phyloP scores from a whole-genome alignment of 2,329 filamentous ascomycete genomes.

The Fusarium sacchari region DNA sequence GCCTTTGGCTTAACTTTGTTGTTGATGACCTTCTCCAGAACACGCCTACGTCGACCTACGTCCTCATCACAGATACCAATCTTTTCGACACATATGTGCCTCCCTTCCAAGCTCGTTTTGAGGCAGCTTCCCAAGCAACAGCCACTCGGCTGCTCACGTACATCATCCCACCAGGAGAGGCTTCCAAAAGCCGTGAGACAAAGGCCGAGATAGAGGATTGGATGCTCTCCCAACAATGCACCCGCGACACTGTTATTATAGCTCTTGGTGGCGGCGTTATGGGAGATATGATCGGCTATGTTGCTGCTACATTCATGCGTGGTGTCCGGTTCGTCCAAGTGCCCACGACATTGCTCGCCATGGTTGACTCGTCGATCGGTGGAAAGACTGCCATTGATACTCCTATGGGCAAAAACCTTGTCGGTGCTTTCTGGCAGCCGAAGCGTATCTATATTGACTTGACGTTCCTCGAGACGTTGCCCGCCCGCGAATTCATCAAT shows the following conservation, averaged over 20 bases:
- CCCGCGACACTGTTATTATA: conserved; percentile 92
- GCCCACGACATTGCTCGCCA: conserved; percentile 90
- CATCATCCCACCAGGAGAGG: conserved; percentile 88
- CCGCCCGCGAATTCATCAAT: conserved; percentile 93
- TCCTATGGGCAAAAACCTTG: conserved; percentile 92
- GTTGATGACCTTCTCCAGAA: conserved; percentile 81
- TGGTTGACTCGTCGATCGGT: conserved; percentile 98
- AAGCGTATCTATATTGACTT: conserved; percentile 94
- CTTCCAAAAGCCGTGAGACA: conserved; percentile 90
- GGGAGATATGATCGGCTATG: conserved; percentile 97
- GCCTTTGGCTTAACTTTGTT: conserved; percentile 86
- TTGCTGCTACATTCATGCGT: conserved; percentile 98
- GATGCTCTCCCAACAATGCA: conserved; percentile 93
- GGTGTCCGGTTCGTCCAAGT: conserved; percentile 97
- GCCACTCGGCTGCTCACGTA: conserved; percentile 81
- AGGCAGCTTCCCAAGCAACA: conserved; percentile 42
- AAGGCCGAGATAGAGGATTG: conserved; percentile 98
- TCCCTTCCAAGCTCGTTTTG: conserved; percentile 67
- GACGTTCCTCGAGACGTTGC: conserved; percentile 88
- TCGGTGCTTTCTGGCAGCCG: conserved; percentile 97
- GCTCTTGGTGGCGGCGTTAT: conserved; percentile 96
- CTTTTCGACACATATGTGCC: conserved; percentile 83
- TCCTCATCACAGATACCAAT: conserved; percentile 97
- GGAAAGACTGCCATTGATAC: conserved; percentile 99
- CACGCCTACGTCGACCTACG: conserved; percentile 87